phyloP scores from a whole-genome alignment of 164 flowering plant genomes.

The Warburgia ugandensis region DNA sequence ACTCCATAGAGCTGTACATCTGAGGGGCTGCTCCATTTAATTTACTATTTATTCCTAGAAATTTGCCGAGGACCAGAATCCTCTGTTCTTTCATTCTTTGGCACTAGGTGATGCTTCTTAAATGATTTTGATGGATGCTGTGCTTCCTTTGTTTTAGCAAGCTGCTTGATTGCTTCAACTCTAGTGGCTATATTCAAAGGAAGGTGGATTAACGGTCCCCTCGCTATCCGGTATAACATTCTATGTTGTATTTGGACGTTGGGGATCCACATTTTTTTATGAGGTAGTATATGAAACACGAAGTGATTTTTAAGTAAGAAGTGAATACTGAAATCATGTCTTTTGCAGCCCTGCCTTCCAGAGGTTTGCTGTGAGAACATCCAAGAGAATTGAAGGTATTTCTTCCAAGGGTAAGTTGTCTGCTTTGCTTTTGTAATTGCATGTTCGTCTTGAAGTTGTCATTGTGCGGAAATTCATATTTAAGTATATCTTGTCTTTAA shows the following conservation, averaged over 20 bases:
- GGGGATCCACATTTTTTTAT: slow-evolving; percentile 6
- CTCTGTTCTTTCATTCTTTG: too few species aligned
- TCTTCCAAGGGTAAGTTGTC: slow-evolving; percentile 32
- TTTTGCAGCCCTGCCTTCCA: slow-evolving; percentile 61
- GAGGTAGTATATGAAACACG: too few species aligned
- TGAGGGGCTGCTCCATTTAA: too few species aligned
- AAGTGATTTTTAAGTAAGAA: too few species aligned
- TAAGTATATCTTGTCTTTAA: not conserved
- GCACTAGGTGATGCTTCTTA: too few species aligned
- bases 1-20: too few species aligned
- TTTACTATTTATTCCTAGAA: too few species aligned
- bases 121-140: too few species aligned
- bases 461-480: not conserved
- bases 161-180: not conserved
- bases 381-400: slow-evolving; percentile 47
- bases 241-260: not conserved
- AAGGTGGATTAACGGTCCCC: slow-evolving; percentile 1
- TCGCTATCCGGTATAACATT: slow-evolving; percentile 1
- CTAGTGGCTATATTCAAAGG: not conserved
- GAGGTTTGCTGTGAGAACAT: slow-evolving; percentile 91
- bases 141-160: too few species aligned
- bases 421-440: not conserved
- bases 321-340: too few species aligned
- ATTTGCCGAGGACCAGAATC: too few species aligned
- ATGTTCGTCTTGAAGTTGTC: not conserved